These are phyloP conservation scores for Beauveria brongniartii DNA, from an alignment of 2,329 filamentous ascomycete genomes.

Conservation along the genomic window DNA sequence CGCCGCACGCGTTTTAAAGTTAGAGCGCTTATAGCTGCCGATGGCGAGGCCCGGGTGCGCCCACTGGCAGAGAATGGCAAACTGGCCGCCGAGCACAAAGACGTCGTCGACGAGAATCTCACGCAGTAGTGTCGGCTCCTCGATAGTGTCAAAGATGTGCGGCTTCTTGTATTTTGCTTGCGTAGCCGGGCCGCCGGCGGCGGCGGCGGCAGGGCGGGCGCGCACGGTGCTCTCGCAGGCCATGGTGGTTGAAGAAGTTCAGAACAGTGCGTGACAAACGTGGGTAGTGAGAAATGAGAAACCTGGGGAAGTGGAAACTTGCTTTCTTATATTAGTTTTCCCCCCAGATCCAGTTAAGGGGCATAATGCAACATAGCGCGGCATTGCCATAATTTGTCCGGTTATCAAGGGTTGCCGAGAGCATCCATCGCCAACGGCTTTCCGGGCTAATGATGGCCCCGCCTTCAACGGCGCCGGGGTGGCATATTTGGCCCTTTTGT, in stretches of 20 bases:
- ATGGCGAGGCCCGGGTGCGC: conserved; percentile 30
- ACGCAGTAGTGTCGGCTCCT: conserved; percentile 15
- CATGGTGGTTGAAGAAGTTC: not conserved
- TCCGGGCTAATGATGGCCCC: not conserved
- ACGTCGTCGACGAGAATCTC: conserved; percentile 15
- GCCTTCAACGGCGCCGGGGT: not conserved
- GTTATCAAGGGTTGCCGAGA: not conserved
- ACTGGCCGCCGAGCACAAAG: conserved; percentile 17
- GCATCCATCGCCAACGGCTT: conserved; percentile 8
- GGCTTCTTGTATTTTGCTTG: conserved; percentile 11
- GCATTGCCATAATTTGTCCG: not conserved
- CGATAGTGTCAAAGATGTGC: conserved; percentile 16
- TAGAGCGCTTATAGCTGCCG: conserved; percentile 29
- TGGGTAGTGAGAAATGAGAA: not conserved
- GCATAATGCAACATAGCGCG: not conserved
- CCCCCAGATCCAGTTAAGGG: not conserved
- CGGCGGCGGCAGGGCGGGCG: not conserved
- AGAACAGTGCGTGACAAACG: not conserved
- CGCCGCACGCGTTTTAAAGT: conserved; percentile 27
- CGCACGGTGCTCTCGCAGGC: not conserved
- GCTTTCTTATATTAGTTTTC: not conserved
- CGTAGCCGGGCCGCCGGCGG: not conserved
- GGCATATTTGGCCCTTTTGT: not conserved
- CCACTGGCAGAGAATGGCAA: conserved; percentile 31
- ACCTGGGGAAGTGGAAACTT: not conserved